Evolutionary conservation across 495 filamentous ascomycete genomes (phyloP).

Genomic region (Aspergillus biplanus): DNA sequence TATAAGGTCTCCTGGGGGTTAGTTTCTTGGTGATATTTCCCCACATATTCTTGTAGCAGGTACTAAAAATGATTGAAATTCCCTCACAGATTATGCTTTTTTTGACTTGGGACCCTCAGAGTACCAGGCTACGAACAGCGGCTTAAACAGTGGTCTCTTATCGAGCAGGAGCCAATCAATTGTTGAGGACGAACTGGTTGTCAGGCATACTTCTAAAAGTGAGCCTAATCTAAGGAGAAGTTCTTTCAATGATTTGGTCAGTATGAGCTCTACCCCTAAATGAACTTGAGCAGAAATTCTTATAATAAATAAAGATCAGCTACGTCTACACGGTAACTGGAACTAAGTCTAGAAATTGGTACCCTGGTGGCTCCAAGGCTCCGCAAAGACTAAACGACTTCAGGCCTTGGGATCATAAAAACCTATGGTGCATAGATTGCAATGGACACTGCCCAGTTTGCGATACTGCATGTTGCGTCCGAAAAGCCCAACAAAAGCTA

Average conservation of each 20-base stretch:
- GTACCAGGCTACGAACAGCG: slow-evolving; percentile 1
- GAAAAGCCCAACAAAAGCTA: slow-evolving; percentile 3
- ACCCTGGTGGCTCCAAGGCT: neutral
- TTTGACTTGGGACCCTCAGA: slow-evolving; percentile 22
- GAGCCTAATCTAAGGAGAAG: neutral
- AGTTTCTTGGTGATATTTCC: neutral
- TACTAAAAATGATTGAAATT: slow-evolving; percentile 3
- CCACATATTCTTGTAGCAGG: neutral
- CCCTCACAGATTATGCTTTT: slow-evolving; percentile 20
- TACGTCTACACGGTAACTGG: slow-evolving; percentile 25
- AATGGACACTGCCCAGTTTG: slow-evolving; percentile 28
- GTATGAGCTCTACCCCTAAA: neutral
- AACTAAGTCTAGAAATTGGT: slow-evolving; percentile 15
- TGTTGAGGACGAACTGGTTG: neutral
- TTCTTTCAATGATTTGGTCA: slow-evolving; percentile 20
- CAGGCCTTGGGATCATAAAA: slow-evolving; percentile 23
- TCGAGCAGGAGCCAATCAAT: neutral
- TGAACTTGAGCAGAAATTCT: neutral
- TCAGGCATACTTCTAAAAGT: neutral
- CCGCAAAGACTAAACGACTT: slow-evolving; percentile 16
- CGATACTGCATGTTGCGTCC: slow-evolving; percentile 26
- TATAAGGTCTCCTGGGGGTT: slow-evolving; percentile 23
- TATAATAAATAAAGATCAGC: slow-evolving; percentile 16
- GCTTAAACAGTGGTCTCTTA: slow-evolving; percentile 1
- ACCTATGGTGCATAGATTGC: slow-evolving; percentile 28